A percentile compares a stretch with the other conserved stretches of the same genome.
These are phyloP conservation scores for Carallia pectinifolia DNA, from an alignment of 345 rosid genomes.

Conservation along the genomic window DNA sequence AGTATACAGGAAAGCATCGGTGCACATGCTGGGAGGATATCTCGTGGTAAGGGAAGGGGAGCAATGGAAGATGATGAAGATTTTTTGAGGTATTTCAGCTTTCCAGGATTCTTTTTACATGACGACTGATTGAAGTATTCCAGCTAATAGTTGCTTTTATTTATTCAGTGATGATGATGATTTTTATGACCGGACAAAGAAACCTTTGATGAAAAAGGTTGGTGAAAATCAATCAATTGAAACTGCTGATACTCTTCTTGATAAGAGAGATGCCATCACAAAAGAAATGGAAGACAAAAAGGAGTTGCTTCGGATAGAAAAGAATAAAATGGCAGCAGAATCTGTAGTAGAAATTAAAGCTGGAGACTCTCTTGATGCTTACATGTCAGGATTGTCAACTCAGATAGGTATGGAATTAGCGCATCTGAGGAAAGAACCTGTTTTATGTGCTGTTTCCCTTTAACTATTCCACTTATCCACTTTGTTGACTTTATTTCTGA, in stretches of 20 bases:
- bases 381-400: slow-evolving; percentile 85
- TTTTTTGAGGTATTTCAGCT: slow-evolving; percentile 48
- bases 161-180: slow-evolving; percentile 84
- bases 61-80: slow-evolving; percentile 61
- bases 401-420: slow-evolving; percentile 57
- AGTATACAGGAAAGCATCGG: slow-evolving; percentile 94
- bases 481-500: neutral
- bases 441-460: neutral
- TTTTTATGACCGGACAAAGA: slow-evolving; percentile 95
- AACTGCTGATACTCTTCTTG: slow-evolving; percentile 90
- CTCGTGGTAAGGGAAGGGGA: slow-evolving; percentile 55
- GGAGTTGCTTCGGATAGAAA: slow-evolving; percentile 57
- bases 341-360: slow-evolving; percentile 43
- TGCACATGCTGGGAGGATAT: slow-evolving; percentile 58
- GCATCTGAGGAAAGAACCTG: neutral
- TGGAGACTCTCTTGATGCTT: slow-evolving; percentile 88
- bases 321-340: slow-evolving; percentile 54
- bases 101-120: slow-evolving; percentile 11
- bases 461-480: neutral
- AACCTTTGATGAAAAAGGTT: slow-evolving; percentile 43
- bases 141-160: slow-evolving; percentile 16
- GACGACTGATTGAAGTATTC: neutral
- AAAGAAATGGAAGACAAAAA: slow-evolving; percentile 64
- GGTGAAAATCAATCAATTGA: slow-evolving; percentile 64
- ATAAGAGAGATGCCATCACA: slow-evolving; percentile 66